phyloP scores from a whole-genome alignment of 2,329 filamentous ascomycete species.

The Fusarium chaquense region DNA sequence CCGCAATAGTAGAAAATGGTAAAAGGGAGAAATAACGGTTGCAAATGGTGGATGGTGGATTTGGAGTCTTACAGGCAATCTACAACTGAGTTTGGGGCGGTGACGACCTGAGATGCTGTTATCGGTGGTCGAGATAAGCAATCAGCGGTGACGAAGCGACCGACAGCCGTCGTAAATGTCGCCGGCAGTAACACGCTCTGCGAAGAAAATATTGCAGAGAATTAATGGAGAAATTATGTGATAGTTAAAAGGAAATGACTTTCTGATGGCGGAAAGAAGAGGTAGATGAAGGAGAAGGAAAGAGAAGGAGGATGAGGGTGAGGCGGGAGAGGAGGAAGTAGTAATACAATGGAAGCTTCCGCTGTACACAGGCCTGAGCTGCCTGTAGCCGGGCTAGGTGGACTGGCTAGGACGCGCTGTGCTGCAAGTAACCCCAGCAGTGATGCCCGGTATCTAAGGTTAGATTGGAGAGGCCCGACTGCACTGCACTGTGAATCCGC shows the following conservation, averaged over 20 bases:
- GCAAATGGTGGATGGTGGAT: slow-evolving; percentile 45
- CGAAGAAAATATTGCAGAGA: slow-evolving; percentile 4
- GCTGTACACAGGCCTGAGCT: slow-evolving; percentile 29
- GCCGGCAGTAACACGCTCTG: not conserved
- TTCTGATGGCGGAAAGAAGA: slow-evolving; percentile 20
- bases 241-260: not conserved
- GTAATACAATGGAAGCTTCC: slow-evolving; percentile 36
- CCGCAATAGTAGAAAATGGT: slow-evolving; percentile 35
- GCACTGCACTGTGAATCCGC: slow-evolving; percentile 6
- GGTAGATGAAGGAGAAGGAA: slow-evolving; percentile 34
- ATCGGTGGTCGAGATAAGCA: slow-evolving; percentile 46
- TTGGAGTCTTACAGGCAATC: slow-evolving; percentile 42
- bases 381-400: slow-evolving; percentile 9
- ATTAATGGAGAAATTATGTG: not conserved
- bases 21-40: slow-evolving; percentile 37
- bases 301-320: slow-evolving; percentile 33
- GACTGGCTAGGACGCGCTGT: slow-evolving; percentile 2
- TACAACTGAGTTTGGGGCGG: slow-evolving; percentile 39
- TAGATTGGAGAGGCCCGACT: slow-evolving; percentile 1
- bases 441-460: slow-evolving; percentile 19
- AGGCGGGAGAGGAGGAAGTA: slow-evolving; percentile 36
- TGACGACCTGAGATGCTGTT: slow-evolving; percentile 44
- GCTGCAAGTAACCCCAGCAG: slow-evolving; percentile 22
- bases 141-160: slow-evolving; percentile 44
- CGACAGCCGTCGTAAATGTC: slow-evolving; percentile 39